These are phyloP conservation scores for Capsella rubella DNA, from an alignment of 441 rosid genomes.

Conservation along the genomic window DNA sequence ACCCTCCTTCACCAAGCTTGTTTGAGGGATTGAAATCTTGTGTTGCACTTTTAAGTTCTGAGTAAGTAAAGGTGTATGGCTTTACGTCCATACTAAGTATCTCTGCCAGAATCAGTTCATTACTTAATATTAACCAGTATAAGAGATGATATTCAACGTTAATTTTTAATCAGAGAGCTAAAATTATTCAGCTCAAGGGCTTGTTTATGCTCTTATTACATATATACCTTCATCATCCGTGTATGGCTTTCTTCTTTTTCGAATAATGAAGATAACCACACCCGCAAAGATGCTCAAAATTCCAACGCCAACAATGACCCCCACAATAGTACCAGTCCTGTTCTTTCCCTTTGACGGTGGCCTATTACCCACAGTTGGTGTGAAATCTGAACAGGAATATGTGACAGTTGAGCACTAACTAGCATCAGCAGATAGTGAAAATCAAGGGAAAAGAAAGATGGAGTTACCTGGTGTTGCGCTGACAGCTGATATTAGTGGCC, in stretches of 20 bases:
- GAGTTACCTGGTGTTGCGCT: conserved; percentile 61
- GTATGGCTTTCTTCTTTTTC: conserved; percentile 33
- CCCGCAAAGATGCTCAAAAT: conserved; percentile 40
- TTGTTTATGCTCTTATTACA: not conserved
- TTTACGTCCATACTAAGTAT: conserved; percentile 54
- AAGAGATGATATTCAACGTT: not conserved
- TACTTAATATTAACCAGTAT: not conserved
- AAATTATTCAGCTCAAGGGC: not conserved
- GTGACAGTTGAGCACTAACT: conserved; percentile 28
- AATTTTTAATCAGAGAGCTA: conserved; percentile 3
- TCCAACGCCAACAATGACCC: conserved; percentile 35
- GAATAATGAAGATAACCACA: conserved; percentile 40
- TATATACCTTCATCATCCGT: conserved; percentile 57
- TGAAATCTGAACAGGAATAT: conserved; percentile 33
- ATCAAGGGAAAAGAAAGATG: not conserved
- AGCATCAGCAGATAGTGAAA: not conserved
- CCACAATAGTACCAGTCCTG: conserved; percentile 30
- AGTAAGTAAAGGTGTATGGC: conserved; percentile 67
- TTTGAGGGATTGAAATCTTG: conserved; percentile 61
- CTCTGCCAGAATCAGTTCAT: conserved; percentile 38
- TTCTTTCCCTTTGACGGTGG: conserved; percentile 44
- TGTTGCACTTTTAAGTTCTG: conserved; percentile 69
- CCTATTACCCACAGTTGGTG: conserved; percentile 34
- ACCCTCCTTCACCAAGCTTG: conserved; percentile 87
- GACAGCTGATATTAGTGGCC: conserved; percentile 73